A percentile compares a stretch with the other conserved stretches of the same genome.
These are phyloP conservation scores for Diaporthe capsici DNA, from an alignment of 2,329 filamentous ascomycete genomes.

Conservation along the genomic window DNA sequence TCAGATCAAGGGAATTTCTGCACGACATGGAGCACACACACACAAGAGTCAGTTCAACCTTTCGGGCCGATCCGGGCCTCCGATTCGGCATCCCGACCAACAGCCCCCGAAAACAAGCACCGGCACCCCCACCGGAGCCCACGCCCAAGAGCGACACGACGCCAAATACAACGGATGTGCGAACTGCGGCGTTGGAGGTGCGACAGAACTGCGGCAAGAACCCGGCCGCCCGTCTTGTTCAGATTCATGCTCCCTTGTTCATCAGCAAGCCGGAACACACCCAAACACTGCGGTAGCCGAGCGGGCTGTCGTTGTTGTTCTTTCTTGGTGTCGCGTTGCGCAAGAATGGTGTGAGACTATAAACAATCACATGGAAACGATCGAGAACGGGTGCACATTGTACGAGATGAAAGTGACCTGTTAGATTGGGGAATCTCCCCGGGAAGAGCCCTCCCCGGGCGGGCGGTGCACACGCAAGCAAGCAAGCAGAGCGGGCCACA, in stretches of 20 bases:
- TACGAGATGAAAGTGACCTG: neutral
- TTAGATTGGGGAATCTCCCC: neutral
- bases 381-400: neutral
- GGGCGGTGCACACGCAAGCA: neutral
- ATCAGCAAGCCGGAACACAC: too few relatives aligned
- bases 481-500: neutral
- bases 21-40: neutral
- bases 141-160: neutral
- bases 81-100: neutral
- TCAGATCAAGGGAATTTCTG: neutral
- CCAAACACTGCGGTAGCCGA: neutral
- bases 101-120: neutral
- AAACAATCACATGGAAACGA: neutral
- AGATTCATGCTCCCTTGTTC: too few relatives aligned
- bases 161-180: neutral
- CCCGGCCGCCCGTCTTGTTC: too few relatives aligned
- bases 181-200: neutral
- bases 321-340: neutral
- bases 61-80: slow-evolving; percentile 13
- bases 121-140: neutral
- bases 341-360: neutral
- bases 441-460: neutral
- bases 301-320: neutral
- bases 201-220: neutral
- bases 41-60: neutral